These are phyloP conservation scores for Moricandia arvensis DNA, from an alignment of 345 rosid species.

Conservation along the genomic window DNA sequence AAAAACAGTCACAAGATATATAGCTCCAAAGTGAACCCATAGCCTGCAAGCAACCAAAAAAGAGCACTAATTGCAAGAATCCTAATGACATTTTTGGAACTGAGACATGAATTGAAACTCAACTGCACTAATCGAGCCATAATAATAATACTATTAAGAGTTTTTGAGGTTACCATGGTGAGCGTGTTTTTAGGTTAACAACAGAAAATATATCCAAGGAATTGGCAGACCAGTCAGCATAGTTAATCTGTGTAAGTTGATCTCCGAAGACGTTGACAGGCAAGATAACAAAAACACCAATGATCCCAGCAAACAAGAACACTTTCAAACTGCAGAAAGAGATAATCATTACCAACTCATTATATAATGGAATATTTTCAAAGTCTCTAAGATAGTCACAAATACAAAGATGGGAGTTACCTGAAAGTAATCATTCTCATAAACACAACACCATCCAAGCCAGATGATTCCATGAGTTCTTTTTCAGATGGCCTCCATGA, in stretches of 20 bases:
- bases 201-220: slow-evolving; percentile 85
- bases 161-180: slow-evolving; percentile 50
- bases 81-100: background rate
- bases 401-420: slow-evolving; percentile 36
- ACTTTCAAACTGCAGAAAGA: slow-evolving; percentile 72
- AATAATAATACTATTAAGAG: background rate
- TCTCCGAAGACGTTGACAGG: slow-evolving; percentile 82
- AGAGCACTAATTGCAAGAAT: background rate
- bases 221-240: slow-evolving; percentile 58
- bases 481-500: slow-evolving; percentile 76
- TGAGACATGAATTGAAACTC: background rate
- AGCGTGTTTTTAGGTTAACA: slow-evolving; percentile 68
- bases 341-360: background rate
- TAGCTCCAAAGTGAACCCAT: slow-evolving; percentile 88
- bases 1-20: slow-evolving; percentile 67
- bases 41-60: slow-evolving; percentile 57
- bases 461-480: slow-evolving; percentile 60
- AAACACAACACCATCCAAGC: slow-evolving; percentile 79
- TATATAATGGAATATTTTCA: background rate
- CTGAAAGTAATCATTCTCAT: slow-evolving; percentile 81
- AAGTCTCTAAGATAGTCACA: no score
- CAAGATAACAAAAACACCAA: slow-evolving; percentile 83
- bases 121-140: background rate
- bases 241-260: slow-evolving; percentile 60
- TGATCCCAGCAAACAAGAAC: slow-evolving; percentile 78